phyloP scores from a whole-genome alignment of 2,329 filamentous ascomycete genomes.

The Geosmithia flava region DNA sequence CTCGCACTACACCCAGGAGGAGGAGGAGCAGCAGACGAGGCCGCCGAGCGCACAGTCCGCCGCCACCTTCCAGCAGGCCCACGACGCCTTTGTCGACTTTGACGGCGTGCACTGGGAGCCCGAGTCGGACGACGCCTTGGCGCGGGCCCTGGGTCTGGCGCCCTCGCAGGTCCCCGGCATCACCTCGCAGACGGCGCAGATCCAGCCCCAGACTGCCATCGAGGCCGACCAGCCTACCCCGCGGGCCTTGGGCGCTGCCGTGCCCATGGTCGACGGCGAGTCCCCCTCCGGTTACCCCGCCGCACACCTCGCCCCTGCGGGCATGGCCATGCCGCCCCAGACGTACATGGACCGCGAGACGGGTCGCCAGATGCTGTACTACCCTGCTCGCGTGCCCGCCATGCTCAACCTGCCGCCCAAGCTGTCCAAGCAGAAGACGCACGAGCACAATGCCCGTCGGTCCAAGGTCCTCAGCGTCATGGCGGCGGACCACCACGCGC shows the following conservation, averaged over 20 bases:
- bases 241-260: neutral
- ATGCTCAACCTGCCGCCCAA: conserved; percentile 89
- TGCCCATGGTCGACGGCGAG: neutral
- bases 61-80: conserved; percentile 52
- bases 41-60: conserved; percentile 27
- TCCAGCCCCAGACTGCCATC: too few relatives aligned
- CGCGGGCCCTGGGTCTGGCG: neutral
- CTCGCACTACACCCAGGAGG: neutral
- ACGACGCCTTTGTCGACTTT: conserved; percentile 65
- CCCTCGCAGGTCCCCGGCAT: too few relatives aligned
- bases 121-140: conserved; percentile 19
- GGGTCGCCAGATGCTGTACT: conserved; percentile 79
- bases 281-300: conserved; percentile 8
- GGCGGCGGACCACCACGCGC: conserved; percentile 10
- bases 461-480: conserved; percentile 61
- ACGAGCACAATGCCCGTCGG: conserved; percentile 55
- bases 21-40: neutral
- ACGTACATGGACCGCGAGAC: conserved; percentile 53
- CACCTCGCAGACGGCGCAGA: neutral
- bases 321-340: conserved; percentile 27
- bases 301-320: conserved; percentile 10
- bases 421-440: conserved; percentile 57
- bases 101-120: conserved; percentile 67
- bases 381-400: conserved; percentile 85
- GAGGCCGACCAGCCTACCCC: too few relatives aligned